These are phyloP conservation scores for Diplogelasinospora grovesii DNA, from an alignment of 495 filamentous ascomycete species.

Conservation along the genomic window DNA sequence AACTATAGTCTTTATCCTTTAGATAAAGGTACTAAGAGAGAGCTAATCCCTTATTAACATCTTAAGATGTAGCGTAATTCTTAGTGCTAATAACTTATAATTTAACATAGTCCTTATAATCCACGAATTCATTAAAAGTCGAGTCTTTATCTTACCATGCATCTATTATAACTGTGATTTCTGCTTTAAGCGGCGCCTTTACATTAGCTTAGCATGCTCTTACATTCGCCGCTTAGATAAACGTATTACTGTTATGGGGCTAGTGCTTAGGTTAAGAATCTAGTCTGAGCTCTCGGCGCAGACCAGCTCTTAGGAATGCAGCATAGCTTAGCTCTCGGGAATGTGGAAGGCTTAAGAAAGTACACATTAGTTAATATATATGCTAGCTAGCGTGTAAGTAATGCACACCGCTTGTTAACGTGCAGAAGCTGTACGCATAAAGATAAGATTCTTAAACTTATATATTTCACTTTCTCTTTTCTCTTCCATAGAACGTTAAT, in stretches of 20 bases:
- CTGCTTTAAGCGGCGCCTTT: not conserved
- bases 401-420: too few relatives aligned
- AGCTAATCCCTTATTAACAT: conserved; percentile 13
- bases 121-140: conserved; percentile 5
- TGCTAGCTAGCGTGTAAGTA: too few relatives aligned
- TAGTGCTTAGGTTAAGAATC: too few relatives aligned
- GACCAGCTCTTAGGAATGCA: too few relatives aligned
- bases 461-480: too few relatives aligned
- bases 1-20: conserved; percentile 9
- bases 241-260: conserved; percentile 13
- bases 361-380: too few relatives aligned
- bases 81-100: conserved; percentile 4
- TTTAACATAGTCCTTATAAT: conserved; percentile 13
- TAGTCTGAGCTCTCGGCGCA: too few relatives aligned
- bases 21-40: conserved; percentile 4
- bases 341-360: too few relatives aligned
- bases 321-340: too few relatives aligned
- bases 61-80: conserved; percentile 7
- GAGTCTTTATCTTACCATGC: conserved; percentile 6
- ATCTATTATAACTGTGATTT: not conserved
- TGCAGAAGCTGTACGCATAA: too few relatives aligned
- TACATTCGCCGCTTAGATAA: conserved; percentile 17
- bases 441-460: too few relatives aligned
- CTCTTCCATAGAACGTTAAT: too few relatives aligned
- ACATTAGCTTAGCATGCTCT: conserved; percentile 9